A percentile compares a stretch with the other conserved stretches of the same genome.
phyloP scores from a whole-genome alignment of 345 rosid genomes.

The Chamaenerion angustifolium region DNA sequence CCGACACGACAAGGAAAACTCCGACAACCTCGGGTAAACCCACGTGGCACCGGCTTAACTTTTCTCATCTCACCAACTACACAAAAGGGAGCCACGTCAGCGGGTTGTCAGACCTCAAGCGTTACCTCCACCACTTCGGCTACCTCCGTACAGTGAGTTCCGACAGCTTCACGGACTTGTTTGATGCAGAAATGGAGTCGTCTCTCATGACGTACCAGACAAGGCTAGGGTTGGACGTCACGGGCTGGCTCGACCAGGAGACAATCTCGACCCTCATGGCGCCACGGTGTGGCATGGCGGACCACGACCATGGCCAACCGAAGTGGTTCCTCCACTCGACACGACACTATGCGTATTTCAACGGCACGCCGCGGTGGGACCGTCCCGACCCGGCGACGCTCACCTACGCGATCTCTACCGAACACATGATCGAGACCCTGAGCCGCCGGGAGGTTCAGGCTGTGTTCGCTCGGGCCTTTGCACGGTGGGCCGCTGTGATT shows the following conservation, averaged over 20 bases:
- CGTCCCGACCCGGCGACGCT: conserved; percentile 28
- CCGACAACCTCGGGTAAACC: not conserved
- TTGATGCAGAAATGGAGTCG: conserved; percentile 38
- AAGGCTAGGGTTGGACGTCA: conserved; percentile 42
- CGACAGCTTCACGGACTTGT: conserved; percentile 31
- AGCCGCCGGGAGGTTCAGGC: conserved; percentile 20
- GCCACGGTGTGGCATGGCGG: conserved; percentile 76
- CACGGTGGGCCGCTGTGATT: conserved; percentile 61
- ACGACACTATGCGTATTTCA: conserved; percentile 44
- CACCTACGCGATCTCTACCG: conserved; percentile 49
- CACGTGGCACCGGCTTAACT: conserved; percentile 14
- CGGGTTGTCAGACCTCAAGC: conserved; percentile 19
- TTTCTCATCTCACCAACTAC: conserved; percentile 11
- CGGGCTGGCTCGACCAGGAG: conserved; percentile 46
- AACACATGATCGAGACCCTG: conserved; percentile 38
- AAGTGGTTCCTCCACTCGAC: conserved; percentile 17
- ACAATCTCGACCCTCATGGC: conserved; percentile 48
- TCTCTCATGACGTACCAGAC: conserved; percentile 46
- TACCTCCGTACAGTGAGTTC: conserved; percentile 9
- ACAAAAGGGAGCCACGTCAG: conserved; percentile 8
- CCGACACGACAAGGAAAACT: not conserved
- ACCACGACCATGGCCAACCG: conserved; percentile 8
- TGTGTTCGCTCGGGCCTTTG: conserved; percentile 48
- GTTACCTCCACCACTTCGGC: conserved; percentile 21
- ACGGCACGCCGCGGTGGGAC: conserved; percentile 63